Evolutionary conservation across 306 rosid species (phyloP).

Genomic region (Echinosophora koreensis): DNA sequence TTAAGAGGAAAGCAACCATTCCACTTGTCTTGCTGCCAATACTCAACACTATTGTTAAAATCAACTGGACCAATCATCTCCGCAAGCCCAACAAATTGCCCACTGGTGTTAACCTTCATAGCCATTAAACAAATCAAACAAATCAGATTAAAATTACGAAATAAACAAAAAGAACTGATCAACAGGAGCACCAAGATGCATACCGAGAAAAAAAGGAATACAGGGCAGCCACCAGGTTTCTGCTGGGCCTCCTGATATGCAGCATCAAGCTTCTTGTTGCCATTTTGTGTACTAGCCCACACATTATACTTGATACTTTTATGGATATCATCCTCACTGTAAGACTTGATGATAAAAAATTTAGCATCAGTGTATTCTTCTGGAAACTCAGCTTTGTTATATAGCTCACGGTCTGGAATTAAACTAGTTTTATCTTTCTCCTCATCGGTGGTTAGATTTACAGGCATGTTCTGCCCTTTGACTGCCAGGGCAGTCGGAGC

Average conservation of each 20-base stretch:
- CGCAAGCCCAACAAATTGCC: conserved; percentile 95
- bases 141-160: not conserved
- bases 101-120: conserved; percentile 92
- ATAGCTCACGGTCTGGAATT: conserved; percentile 74
- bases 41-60: conserved; percentile 85
- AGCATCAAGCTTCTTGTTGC: conserved; percentile 96
- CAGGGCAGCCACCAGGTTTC: conserved; percentile 78
- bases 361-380: conserved; percentile 80
- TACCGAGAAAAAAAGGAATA: conserved; percentile 89
- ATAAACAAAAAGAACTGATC: not conserved
- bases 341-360: conserved; percentile 85
- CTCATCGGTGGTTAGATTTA: conserved; percentile 56
- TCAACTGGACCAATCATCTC: conserved; percentile 98
- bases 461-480: conserved; percentile 73
- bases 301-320: conserved; percentile 95
- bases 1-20: conserved; percentile 94
- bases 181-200: conserved; percentile 28
- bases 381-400: conserved; percentile 71
- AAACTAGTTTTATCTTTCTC: conserved; percentile 64
- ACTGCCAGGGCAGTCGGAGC: conserved; percentile 63
- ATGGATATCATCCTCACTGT: conserved; percentile 97
- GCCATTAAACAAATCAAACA: not conserved
- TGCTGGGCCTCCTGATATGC: conserved; percentile 95
- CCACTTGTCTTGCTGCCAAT: conserved; percentile 99
- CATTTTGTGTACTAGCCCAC: conserved; percentile 98